These are phyloP conservation scores for Aspergillus neotritici DNA, from an alignment of 2,329 filamentous ascomycete species.

Conservation along the genomic window DNA sequence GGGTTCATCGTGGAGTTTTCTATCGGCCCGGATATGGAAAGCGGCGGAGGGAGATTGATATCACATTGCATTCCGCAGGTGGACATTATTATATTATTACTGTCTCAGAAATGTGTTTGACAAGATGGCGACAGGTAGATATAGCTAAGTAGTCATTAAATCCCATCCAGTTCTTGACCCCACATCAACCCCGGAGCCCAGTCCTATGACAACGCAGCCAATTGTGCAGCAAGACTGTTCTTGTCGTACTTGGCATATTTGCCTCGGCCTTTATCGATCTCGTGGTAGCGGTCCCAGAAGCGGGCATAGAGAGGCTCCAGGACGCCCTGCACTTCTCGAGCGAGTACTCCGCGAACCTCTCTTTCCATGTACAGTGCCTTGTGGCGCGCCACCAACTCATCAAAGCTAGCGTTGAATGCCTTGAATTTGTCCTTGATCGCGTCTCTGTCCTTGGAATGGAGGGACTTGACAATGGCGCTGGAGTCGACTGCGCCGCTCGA, in stretches of 20 bases:
- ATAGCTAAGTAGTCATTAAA: too few species aligned
- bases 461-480: conserved; percentile 71
- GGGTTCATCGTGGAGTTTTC: conserved; percentile 5
- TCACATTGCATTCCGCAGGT: too few species aligned
- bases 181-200: neutral
- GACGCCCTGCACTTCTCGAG: conserved; percentile 79
- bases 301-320: conserved; percentile 90
- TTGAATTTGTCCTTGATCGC: conserved; percentile 94
- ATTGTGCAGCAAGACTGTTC: conserved; percentile 61
- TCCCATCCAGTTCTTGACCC: neutral
- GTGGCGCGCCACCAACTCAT: conserved; percentile 78
- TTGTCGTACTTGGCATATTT: conserved; percentile 99
- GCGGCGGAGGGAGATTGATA: too few species aligned
- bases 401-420: conserved; percentile 83
- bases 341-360: conserved; percentile 75
- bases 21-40: too few species aligned
- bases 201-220: conserved; percentile 41
- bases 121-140: too few species aligned
- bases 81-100: neutral
- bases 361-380: conserved; percentile 83
- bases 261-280: conserved; percentile 94
- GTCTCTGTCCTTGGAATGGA: conserved; percentile 89
- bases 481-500: conserved; percentile 66
- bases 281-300: conserved; percentile 96
- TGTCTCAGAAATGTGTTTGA: too few species aligned